Percentiles rank a stretch among this genome's conserved stretches.
Conservation (phyloP, 768 basidiomycete genomes). For the Lactarius vividus region DNA sequence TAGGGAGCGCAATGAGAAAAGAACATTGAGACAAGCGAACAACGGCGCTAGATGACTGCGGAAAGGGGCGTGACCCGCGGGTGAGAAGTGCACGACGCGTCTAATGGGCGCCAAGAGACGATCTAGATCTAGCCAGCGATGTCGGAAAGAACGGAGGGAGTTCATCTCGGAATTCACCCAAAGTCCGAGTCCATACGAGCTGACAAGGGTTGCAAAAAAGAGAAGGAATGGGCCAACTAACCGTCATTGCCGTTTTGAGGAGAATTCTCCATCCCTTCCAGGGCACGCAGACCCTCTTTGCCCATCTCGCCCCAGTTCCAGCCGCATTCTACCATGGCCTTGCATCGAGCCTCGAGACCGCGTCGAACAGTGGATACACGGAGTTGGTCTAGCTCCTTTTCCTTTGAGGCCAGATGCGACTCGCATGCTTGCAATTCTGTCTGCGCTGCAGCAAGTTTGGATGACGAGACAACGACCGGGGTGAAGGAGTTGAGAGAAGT, state of each 20-base stretch:
- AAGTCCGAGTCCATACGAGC: neutral
- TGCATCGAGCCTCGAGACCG: conserved; percentile 60
- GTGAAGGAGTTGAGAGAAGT: conserved; percentile 27
- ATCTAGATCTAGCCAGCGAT: neutral
- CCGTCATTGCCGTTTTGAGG: conserved; percentile 31
- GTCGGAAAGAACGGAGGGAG: neutral
- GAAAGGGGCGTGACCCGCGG: neutral
- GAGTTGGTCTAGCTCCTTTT: conserved; percentile 55
- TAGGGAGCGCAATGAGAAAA: neutral
- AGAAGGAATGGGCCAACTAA: conserved; percentile 28
- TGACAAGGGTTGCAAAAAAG: conserved; percentile 10
- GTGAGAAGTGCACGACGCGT: neutral
- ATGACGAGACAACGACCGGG: conserved; percentile 7
- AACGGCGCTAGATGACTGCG: neutral
- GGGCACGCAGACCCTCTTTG: conserved; percentile 52
- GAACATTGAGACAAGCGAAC: neutral
- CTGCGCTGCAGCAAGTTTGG: conserved; percentile 65
- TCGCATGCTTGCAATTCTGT: conserved; percentile 83
- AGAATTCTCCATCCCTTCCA: conserved; percentile 32
- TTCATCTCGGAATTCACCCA: neutral
- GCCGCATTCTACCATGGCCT: conserved; percentile 67
- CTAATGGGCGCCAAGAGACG: conserved; percentile 6
- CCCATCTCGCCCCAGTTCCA: conserved; percentile 68
- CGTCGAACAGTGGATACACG: conserved; percentile 56
- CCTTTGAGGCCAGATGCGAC: conserved; percentile 64